Evolutionary conservation across 2,329 filamentous ascomycete genomes (phyloP), one percentile per base, ranked within the genome.

Genomic region (Xylaria sp.): DNA sequence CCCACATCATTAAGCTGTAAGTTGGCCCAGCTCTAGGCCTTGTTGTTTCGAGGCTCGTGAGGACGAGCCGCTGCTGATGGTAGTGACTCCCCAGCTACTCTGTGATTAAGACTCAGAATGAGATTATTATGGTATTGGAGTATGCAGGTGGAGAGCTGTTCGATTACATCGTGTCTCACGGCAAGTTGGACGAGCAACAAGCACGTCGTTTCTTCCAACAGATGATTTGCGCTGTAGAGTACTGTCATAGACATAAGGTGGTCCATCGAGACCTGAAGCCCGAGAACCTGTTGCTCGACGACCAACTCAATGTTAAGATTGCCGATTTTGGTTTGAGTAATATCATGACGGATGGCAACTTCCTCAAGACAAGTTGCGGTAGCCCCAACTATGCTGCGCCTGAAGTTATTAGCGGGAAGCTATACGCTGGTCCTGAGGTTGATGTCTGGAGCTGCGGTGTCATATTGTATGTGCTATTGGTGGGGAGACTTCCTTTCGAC

Each of bases 311-410:
- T 77, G 95, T 99, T 82, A 99, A 99, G 84, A 99, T 99, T 83
- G 96, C 96, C 76, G 96, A 99, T 82, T 99, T 99, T 75, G 96
- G 96, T 66, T 86, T 99, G 66, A 98, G 95, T 84, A 99, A 99
- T 79, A 99, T 99, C 82, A 99, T 99, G 96, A 98, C 96, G 0
- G 96, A 99, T 79, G 96, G 96, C 29, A 99, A 99, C 80, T 99
- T 99, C 79, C 88, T 99, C 76, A 98, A 98, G 84, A 99, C 96
- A 0, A 98, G 94, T 79, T 99, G 96, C 77, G 96, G 96, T 62
- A 98, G 95, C 78, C 96, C 96, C 50, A 99, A 99, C 81, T 99
- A 99, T 80, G 96, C 96, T 13, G 96, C 96, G 0, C 96, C 96
- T 6, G 96, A 99, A 80, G 96, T 99, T 69, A 98, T 99, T 77